Evolutionary conservation across 2,329 filamentous ascomycete genomes (phyloP).

Genomic region (Beauveria scarabaeidicola): DNA sequence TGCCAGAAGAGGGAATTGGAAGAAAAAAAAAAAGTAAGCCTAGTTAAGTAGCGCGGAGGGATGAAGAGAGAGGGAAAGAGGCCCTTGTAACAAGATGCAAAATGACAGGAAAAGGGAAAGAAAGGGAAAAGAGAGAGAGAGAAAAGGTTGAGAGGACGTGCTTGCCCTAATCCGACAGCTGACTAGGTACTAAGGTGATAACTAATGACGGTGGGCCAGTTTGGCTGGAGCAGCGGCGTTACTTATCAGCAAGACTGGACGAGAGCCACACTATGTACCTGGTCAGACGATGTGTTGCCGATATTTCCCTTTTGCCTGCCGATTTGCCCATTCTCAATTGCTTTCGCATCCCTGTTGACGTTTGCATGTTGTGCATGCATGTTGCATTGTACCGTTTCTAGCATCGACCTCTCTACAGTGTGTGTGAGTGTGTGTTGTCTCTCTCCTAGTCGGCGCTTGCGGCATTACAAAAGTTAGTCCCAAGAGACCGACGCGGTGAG

Average conservation of each 20-base stretch:
- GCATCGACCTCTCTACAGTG: background rate
- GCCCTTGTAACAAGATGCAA: background rate
- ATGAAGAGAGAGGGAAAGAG: background rate
- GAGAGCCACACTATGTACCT: background rate
- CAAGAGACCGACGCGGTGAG: background rate
- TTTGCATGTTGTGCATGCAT: slow-evolving; percentile 2
- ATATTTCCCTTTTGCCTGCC: background rate
- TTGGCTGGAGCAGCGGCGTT: background rate
- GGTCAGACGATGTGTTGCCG: background rate
- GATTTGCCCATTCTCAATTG: background rate
- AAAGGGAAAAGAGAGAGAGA: background rate
- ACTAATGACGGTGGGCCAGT: slow-evolving; percentile 5
- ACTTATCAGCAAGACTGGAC: slow-evolving; percentile 6
- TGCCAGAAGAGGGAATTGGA: background rate
- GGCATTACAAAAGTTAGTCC: background rate
- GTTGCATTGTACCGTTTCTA: background rate
- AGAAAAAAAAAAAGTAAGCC: background rate
- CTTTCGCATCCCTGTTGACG: background rate
- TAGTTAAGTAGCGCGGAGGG: background rate
- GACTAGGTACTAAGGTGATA: slow-evolving; percentile 1
- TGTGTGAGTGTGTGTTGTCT: no score
- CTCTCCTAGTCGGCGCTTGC: background rate
- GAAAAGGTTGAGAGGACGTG: background rate
- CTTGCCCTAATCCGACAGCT: slow-evolving; percentile 1
- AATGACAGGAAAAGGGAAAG: background rate